A percentile compares a stretch with the other conserved stretches of the same genome.
Conservation (phyloP, 148 eudicot species). For the Chenopodium quinoa region DNA sequence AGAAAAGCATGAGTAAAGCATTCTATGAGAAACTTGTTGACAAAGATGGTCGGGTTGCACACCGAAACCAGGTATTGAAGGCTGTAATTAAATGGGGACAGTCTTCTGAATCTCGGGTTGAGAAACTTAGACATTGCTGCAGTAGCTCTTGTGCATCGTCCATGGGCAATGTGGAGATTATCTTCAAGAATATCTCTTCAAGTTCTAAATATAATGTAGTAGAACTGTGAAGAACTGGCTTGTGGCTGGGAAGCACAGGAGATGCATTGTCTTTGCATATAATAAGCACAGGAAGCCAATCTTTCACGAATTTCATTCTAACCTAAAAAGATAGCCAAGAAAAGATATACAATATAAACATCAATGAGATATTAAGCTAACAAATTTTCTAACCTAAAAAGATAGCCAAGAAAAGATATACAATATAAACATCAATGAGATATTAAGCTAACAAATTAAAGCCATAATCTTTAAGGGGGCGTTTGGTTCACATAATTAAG, state of each 20-base stretch:
- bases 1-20: neutral
- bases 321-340: constrained; percentile 41
- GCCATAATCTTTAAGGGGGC: neutral
- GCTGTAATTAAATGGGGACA: constrained; percentile 77
- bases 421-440: neutral
- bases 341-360: neutral
- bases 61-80: constrained; percentile 85
- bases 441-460: neutral
- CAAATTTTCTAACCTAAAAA: constrained; percentile 57
- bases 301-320: constrained; percentile 76
- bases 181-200: constrained; percentile 69
- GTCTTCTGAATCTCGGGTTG: constrained; percentile 74
- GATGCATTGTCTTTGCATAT: constrained; percentile 69
- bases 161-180: constrained; percentile 80
- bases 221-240: constrained; percentile 44
- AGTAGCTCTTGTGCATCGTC: constrained; percentile 67
- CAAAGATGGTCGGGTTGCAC: constrained; percentile 48
- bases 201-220: constrained; percentile 58
- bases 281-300: constrained; percentile 89
- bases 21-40: constrained; percentile 1
- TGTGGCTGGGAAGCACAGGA: constrained; percentile 44
- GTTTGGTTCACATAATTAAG: no score
- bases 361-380: neutral
- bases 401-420: neutral
- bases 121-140: constrained; percentile 85